Percentiles rank a stretch among this genome's conserved stretches.
These are phyloP conservation scores for Vachellia collinsii DNA, from an alignment of 306 rosid genomes.

Conservation along the genomic window DNA sequence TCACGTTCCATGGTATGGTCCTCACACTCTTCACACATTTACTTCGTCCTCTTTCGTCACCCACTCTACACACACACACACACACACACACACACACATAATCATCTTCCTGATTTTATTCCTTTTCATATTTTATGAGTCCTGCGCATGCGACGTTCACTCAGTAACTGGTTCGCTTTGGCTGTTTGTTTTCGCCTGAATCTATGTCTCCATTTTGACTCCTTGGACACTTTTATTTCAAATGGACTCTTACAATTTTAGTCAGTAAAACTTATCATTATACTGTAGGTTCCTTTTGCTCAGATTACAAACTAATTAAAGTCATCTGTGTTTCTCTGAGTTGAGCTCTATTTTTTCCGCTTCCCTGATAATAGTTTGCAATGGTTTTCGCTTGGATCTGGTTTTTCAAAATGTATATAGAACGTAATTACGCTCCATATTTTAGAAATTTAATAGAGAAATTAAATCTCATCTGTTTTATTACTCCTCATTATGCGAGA, in stretches of 20 bases:
- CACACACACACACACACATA: too few species aligned
- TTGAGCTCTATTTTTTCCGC: background rate
- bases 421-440: background rate
- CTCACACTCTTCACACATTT: slow-evolving; percentile 44
- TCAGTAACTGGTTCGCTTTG: slow-evolving; percentile 38
- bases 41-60: slow-evolving; percentile 5
- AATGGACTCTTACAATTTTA: background rate
- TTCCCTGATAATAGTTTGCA: background rate
- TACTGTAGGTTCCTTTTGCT: slow-evolving; percentile 7
- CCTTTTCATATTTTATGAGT: slow-evolving; percentile 28
- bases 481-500: background rate
- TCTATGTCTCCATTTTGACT: slow-evolving; percentile 28
- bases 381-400: background rate
- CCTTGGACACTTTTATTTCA: slow-evolving; percentile 2
- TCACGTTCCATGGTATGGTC: slow-evolving; percentile 56
- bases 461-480: background rate
- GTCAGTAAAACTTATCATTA: slow-evolving; percentile 37
- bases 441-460: background rate
- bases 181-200: slow-evolving; percentile 39
- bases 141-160: slow-evolving; percentile 45
- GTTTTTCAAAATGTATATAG: background rate
- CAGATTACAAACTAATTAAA: background rate
- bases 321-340: background rate
- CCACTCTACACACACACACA: too few species aligned
- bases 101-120: slow-evolving; percentile 22